Conservation (phyloP, 108 stramenopile genomes). For the Seminavis robusta region DNA sequence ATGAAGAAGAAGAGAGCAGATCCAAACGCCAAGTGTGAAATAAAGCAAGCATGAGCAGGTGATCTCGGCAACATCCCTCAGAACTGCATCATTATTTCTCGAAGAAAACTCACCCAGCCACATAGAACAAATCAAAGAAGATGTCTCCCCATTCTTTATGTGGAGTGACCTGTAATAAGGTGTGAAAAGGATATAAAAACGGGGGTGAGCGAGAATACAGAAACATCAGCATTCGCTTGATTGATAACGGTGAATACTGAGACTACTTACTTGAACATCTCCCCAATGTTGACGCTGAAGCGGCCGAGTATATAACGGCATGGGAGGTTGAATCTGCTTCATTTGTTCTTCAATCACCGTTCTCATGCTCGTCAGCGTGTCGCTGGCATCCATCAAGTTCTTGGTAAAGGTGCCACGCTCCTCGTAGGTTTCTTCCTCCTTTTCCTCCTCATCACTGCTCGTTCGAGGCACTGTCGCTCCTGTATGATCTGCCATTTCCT, state of each 20-base stretch:
- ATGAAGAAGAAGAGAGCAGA: slow-evolving; percentile 1
- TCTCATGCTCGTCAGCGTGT: no score
- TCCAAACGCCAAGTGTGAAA: neutral
- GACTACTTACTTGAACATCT: slow-evolving; percentile 16
- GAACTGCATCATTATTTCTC: neutral
- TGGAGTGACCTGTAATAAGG: neutral
- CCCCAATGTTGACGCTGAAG: slow-evolving; percentile 19
- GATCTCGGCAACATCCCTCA: neutral
- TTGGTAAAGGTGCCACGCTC: no score
- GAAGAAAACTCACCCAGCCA: slow-evolving; percentile 19
- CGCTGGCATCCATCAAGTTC: no score
- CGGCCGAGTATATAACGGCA: slow-evolving; percentile 11
- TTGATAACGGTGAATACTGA: neutral
- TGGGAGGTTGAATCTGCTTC: no score
- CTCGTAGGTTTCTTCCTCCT: no score
- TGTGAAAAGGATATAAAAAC: neutral
- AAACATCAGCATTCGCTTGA: slow-evolving; percentile 1
- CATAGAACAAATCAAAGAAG: slow-evolving; percentile 39
- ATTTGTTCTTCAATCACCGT: no score
- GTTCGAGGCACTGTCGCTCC: no score
- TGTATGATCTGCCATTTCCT: no score
- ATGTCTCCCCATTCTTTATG: slow-evolving; percentile 42
- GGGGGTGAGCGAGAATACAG: neutral
- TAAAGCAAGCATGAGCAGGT: neutral
- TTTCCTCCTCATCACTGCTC: no score